These are phyloP conservation scores for Helicostylum pulchrum DNA, from an alignment of 192 early-diverging fungal species.

Conservation along the genomic window DNA sequence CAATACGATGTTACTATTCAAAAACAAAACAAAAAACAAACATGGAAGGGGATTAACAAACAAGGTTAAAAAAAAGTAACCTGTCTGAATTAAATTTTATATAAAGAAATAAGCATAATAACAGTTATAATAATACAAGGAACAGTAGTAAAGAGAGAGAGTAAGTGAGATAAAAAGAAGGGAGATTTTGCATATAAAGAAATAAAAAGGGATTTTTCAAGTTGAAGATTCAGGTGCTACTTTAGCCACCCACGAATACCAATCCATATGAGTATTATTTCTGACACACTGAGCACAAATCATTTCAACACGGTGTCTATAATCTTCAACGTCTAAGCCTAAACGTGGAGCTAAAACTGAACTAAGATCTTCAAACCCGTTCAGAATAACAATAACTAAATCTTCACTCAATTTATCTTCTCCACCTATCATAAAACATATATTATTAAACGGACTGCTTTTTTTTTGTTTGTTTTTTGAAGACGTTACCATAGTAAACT, in stretches of 20 bases:
- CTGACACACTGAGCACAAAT: slow-evolving; percentile 19
- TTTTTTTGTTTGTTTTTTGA: not conserved
- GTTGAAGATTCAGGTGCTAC: not conserved
- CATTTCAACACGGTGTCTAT: slow-evolving; percentile 17
- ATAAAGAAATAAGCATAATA: not conserved
- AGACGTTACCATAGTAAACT: slow-evolving; percentile 14
- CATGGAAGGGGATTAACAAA: not conserved
- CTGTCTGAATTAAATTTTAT: slow-evolving; percentile 2
- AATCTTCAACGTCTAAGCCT: slow-evolving; percentile 15
- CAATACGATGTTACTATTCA: too few relatives aligned
- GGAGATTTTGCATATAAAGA: not conserved
- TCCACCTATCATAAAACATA: not conserved
- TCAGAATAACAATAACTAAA: slow-evolving; percentile 2
- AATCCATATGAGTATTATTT: slow-evolving; percentile 13
- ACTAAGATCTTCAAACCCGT: slow-evolving; percentile 6
- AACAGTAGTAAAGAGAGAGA: not conserved
- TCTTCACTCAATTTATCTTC: slow-evolving; percentile 13
- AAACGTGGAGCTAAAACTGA: slow-evolving; percentile 9
- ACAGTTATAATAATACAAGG: too few relatives aligned
- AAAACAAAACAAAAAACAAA: too few relatives aligned
- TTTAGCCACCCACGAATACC: slow-evolving; percentile 10
- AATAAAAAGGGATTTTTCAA: not conserved
- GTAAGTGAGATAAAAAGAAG: not conserved
- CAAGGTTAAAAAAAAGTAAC: not conserved
- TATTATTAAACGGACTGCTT: not conserved